Base-by-base conservation (phyloP, 345 rosid species). In the Citrus australasica region DNA sequence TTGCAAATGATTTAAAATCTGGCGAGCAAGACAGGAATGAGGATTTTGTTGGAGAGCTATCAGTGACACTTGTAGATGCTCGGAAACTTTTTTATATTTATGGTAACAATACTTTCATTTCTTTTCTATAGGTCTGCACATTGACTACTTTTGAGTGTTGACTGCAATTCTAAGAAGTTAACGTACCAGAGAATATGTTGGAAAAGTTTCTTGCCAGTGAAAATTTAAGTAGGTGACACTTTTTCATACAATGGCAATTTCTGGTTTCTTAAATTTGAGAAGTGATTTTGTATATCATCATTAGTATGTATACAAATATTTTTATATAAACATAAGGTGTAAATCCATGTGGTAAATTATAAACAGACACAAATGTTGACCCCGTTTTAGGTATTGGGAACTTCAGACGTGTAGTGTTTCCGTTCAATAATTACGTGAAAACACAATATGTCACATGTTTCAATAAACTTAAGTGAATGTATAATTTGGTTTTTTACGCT, bases 61-160 rank as follows among this genome's bases (percentile, higher is more conserved):
- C 98, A 5, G 94, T 96, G 72, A 96, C 98, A 73, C 92, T 96
- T 85, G 98, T 96, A 64, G 92, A 96, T 86, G 98, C 99, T 70
- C 94, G 90, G 76, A 92, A 92, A 84, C 97, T 96, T 74, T 87
- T 91, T 40, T 92, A 92, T 81, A 55, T 88, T 79, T 91, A 83
- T 82, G 99, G 99, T 93, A 88, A 63, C 62, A 25, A 59, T 74
- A 28, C 38, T 76, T 66, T 62, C 48, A 63, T 78, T 55, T 64
- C 55, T 42, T 61, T 38, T 21, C 33, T 78, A 76, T 32, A 13
- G 21, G 58, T 17, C 19, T 46, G 14, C 32, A 21, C 14, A 14
- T 11, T 22, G 22, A 51, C 27, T 30, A 22, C 51, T 64, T 46
- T 17, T 28, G 5, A 64, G 46, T 9, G 33, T n/a, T 63, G 65